Evolutionary conservation across 208 protist species (phyloP), one percentile per base, ranked within the genome.

Genomic region (Trypanosoma melophagium): DNA sequence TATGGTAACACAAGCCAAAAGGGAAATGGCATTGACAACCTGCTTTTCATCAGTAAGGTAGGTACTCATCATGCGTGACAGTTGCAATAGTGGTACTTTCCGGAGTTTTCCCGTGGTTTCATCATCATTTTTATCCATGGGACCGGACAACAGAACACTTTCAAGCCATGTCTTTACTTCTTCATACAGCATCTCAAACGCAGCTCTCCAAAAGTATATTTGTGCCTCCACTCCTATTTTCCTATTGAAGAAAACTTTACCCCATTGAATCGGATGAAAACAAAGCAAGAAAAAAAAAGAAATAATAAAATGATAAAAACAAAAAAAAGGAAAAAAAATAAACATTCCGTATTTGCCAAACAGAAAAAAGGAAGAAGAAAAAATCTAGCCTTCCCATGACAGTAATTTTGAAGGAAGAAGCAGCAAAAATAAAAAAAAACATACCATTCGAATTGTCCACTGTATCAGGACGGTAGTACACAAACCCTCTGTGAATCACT

Each of bases 21-120:
- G 31, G 17, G 42, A 75, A 55, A 92, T 77, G 21, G 86, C 86
- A 21, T 62, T 53, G 51, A 64, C 65, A 44, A 89, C 70, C 53
- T 73, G 69, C 14, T 72, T 61, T 42, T 81, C 74, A 49, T 75
- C 53, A 49, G 75, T 85, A 53, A 88, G 64, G 40, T 80, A 74
- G 19, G 52, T 53, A 41, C 62, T 57, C 71, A 92, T 71, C 12
- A 64, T 71, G 35, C 71, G 74, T 52, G 76, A 79, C 28, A 92
- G 69, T 2, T 83, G 54, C 42, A 85, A 66, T 22, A 89, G 77
- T 4, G 86, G 80, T 21, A 75, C 47, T 58, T 73, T 42, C 14
- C 77, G 31, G 28, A 91, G 60, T 56, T 76, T 61, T 19, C 62
- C 52, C 47, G 71, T 69, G 17, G 79, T 69, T 22, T 60, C 60